Percentiles rank a stretch among this genome's conserved stretches.
phyloP scores from a whole-genome alignment of 257 asterid species.

The Jacaranda copaia region DNA sequence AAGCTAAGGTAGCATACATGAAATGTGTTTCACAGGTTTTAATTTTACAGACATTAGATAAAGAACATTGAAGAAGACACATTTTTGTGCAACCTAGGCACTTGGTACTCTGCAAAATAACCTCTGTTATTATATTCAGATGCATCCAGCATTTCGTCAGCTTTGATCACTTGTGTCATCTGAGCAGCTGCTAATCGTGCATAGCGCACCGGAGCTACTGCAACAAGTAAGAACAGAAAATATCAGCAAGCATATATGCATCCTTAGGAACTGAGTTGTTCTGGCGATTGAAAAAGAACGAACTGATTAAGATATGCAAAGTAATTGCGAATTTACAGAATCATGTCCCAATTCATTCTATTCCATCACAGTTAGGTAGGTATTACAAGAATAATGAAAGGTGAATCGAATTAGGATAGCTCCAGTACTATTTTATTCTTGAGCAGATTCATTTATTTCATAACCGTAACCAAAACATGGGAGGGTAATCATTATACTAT shows the following conservation, averaged over 20 bases:
- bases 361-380: too few species aligned
- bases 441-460: too few species aligned
- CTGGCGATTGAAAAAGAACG: neutral
- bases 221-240: neutral
- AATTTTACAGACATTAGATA: slow-evolving; percentile 33
- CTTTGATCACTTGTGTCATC: slow-evolving; percentile 42
- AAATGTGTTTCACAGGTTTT: neutral
- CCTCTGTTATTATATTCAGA: neutral
- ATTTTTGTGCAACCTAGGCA: slow-evolving; percentile 52
- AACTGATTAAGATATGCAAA: too few species aligned
- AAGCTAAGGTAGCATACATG: neutral
- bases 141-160: slow-evolving; percentile 28
- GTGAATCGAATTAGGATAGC: too few species aligned
- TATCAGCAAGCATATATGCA: neutral
- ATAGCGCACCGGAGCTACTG: slow-evolving; percentile 63
- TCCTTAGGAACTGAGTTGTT: neutral
- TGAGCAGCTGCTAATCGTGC: slow-evolving; percentile 54
- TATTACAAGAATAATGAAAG: too few species aligned
- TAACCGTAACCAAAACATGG: too few species aligned
- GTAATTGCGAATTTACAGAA: too few species aligned
- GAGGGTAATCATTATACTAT: too few species aligned
- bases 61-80: slow-evolving; percentile 55
- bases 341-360: too few species aligned
- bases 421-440: too few species aligned
- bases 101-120: slow-evolving; percentile 33